Evolutionary conservation across 345 rosid species (phyloP).

Genomic region (Eucalyptus tenuipes): DNA sequence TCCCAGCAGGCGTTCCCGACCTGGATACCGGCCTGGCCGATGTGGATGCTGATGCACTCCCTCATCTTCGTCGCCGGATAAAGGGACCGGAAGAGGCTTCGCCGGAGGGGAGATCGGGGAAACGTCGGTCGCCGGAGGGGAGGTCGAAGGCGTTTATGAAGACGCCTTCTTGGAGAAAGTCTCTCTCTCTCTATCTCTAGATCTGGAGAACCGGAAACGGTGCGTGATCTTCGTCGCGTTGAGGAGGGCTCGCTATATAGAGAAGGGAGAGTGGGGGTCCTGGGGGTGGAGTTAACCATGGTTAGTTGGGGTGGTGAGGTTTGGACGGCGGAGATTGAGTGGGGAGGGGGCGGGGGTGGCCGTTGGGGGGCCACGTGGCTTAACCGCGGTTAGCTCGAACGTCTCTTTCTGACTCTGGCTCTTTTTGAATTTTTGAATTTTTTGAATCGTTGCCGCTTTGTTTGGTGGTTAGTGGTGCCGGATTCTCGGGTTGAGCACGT

Average conservation of each 20-base stretch:
- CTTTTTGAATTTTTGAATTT: background rate
- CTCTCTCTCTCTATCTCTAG: background rate
- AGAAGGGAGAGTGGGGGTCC: fast-evolving
- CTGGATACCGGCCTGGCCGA: slow-evolving; percentile 77
- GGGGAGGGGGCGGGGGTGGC: background rate
- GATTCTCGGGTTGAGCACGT: background rate
- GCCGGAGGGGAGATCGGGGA: background rate
- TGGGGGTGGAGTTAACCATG: background rate
- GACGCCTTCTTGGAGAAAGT: slow-evolving; percentile 25
- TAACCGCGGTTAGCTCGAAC: background rate
- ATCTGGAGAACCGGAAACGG: background rate
- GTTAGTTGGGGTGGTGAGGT: background rate
- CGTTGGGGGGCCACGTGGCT: background rate
- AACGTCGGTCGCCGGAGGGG: background rate
- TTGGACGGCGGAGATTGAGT: background rate
- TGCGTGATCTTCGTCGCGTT: background rate
- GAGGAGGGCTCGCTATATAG: background rate
- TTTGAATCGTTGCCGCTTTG: background rate
- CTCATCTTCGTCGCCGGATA: slow-evolving; percentile 27
- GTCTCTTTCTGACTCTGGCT: background rate
- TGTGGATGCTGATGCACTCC: slow-evolving; percentile 70
- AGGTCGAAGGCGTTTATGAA: slow-evolving; percentile 18
- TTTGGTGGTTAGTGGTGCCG: background rate
- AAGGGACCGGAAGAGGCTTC: background rate
- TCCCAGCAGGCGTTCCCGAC: slow-evolving; percentile 83